These are phyloP conservation scores for Inosperma sp. DNA, from an alignment of 768 basidiomycete genomes.

Conservation along the genomic window DNA sequence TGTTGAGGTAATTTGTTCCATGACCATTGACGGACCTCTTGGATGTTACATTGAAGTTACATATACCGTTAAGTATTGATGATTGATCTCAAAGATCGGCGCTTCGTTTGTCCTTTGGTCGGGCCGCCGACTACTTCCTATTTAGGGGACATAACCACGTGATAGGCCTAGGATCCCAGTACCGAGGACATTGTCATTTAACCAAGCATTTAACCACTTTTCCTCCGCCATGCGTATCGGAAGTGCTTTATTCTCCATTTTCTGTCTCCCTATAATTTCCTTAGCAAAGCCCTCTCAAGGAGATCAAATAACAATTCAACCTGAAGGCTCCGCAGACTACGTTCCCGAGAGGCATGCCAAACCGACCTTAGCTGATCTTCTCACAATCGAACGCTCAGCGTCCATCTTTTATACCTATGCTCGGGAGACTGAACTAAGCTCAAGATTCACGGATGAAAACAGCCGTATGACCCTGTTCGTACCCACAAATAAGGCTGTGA, in stretches of 20 bases:
- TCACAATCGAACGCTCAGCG: constrained; percentile 68
- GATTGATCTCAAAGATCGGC: too few relatives aligned
- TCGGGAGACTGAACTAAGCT: constrained; percentile 61
- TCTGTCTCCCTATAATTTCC: constrained; percentile 29
- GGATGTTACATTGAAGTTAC: too few relatives aligned
- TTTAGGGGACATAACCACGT: too few relatives aligned
- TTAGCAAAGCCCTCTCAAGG: constrained; percentile 26
- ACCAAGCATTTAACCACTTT: neutral
- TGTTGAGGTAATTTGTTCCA: too few relatives aligned
- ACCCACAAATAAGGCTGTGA: constrained; percentile 85
- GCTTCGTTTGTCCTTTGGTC: too few relatives aligned
- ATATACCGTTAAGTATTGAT: too few relatives aligned
- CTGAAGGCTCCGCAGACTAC: constrained; percentile 15
- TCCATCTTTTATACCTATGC: constrained; percentile 87
- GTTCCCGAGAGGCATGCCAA: constrained; percentile 38
- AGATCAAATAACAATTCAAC: constrained; percentile 34
- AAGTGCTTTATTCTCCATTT: constrained; percentile 26
- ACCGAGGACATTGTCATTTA: too few relatives aligned
- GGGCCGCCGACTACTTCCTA: too few relatives aligned
- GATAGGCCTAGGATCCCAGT: too few relatives aligned
- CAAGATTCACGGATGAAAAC: constrained; percentile 39
- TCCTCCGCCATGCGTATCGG: constrained; percentile 31
- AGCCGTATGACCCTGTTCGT: constrained; percentile 58
- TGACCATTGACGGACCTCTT: too few relatives aligned
- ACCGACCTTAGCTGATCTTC: constrained; percentile 67